Evolutionary conservation across 441 rosid species (phyloP), one percentile per base, ranked within the genome.

Genomic region (Capsella rubella): DNA sequence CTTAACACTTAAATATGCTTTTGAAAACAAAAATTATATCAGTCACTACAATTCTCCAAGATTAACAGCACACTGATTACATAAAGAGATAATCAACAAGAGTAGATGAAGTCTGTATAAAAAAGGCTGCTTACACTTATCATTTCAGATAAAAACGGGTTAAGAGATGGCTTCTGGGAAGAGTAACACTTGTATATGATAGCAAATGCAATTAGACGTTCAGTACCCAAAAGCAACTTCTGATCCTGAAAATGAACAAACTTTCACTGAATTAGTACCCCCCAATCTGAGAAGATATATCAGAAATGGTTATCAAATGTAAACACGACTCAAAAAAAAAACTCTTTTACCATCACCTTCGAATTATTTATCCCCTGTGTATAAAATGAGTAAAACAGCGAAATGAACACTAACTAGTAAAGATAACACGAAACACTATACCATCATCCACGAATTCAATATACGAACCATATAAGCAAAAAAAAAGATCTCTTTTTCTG

Each of bases 201-300:
- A 73, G 88, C 82, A 77, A 88, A 88, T 31, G 89, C 92, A 69
- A 86, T 82, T 51, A 95, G 68, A 37, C 97, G 96, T 77, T 90
- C 96, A 3, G 87, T 70, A 56, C 86, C 67, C 55, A 66, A 69
- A 60, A 95, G 86, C 57, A 79, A 64, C 76, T 64, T 71, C 39
- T 56, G 84, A 54, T 90, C 96, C 99, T 92, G 96, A 80, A 53
- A 68, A 40, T 43, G 64, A 28, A 54, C 51, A 77, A 72, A 27
- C 58, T 2, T 32, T 35, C 76, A 50, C 47, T 25, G 35, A 10
- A 61, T 80, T 50, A 84, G 74, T 57, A 64, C 35, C 16, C 35
- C 47, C 15, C 57, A 54, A 64, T 34, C 59, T 56, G 63, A 76
- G 50, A 43, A 56, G 12, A 52, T 54, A 70, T 28, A 21, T 10